A percentile compares a stretch with the other conserved stretches of the same genome.
phyloP scores from a whole-genome alignment of 2,329 filamentous ascomycete genomes.

The Trichophyton equinum region DNA sequence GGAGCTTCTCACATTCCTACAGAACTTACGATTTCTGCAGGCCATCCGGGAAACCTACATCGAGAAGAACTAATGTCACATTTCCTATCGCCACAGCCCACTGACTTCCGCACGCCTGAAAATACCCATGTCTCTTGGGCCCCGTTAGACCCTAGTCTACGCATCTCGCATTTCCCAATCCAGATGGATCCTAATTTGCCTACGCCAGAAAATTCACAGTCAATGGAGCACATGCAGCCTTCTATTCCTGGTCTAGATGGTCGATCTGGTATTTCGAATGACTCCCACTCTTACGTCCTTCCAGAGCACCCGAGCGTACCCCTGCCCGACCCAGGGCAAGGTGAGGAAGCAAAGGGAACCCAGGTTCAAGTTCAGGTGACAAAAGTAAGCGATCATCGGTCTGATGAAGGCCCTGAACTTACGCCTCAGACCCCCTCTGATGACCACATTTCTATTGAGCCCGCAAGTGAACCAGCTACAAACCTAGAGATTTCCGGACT shows the following conservation, averaged over 20 bases:
- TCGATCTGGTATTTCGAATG: background rate
- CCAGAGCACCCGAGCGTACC: background rate
- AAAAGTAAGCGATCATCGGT: background rate
- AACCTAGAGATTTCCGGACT: slow-evolving; percentile 23
- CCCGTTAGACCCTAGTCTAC: background rate
- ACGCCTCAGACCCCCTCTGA: background rate
- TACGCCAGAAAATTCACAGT: slow-evolving; percentile 6
- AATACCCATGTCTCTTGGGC: slow-evolving; percentile 6
- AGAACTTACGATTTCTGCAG: background rate
- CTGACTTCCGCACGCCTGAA: slow-evolving; percentile 3
- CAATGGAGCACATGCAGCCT: background rate
- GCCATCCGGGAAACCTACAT: background rate
- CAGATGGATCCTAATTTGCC: background rate
- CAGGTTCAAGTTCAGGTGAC: background rate
- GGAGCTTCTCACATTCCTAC: background rate
- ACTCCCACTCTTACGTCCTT: background rate
- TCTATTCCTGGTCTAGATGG: background rate
- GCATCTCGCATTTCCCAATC: background rate
- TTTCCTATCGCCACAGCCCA: background rate
- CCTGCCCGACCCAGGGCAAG: background rate
- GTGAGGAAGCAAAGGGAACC: background rate
- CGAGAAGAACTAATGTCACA: background rate
- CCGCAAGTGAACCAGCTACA: slow-evolving; percentile 2
- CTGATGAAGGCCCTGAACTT: background rate
- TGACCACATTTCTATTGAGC: background rate